Percentiles rank a stretch among this genome's conserved stretches.
phyloP scores from a whole-genome alignment of 176 grass and related monocot genomes.

The Musa schizocarpa region DNA sequence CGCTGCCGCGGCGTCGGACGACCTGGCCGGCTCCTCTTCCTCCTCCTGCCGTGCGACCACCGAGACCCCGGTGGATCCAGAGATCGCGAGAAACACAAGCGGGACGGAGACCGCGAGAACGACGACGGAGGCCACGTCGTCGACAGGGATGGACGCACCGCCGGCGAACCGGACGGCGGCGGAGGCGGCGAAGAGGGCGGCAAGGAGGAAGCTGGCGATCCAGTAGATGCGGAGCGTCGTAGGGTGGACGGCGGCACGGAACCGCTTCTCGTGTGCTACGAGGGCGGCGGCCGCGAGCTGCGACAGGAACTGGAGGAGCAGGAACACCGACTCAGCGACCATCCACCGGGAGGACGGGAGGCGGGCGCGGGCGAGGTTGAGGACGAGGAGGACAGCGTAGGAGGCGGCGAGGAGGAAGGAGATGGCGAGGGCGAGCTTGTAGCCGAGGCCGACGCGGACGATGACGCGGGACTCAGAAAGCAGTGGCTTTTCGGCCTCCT shows the following conservation, averaged over 20 bases:
- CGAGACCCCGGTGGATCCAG: conserved; percentile 33
- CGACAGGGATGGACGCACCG: conserved; percentile 16
- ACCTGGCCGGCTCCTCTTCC: neutral
- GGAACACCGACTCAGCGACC: conserved; percentile 35
- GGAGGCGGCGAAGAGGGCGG: conserved; percentile 39
- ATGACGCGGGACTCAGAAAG: conserved; percentile 4
- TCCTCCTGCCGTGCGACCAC: neutral
- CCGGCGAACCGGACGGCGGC: conserved; percentile 35
- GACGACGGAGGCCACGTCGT: conserved; percentile 43
- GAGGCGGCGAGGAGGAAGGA: conserved; percentile 37
- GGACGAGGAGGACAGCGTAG: conserved; percentile 34
- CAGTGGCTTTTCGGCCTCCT: conserved; percentile 41
- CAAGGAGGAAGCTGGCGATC: conserved; percentile 36
- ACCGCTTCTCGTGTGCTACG: conserved; percentile 49
- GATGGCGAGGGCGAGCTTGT: conserved; percentile 34
- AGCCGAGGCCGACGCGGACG: conserved; percentile 23
- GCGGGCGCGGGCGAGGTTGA: conserved; percentile 12
- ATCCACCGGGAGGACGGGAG: conserved; percentile 2
- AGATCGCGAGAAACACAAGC: conserved; percentile 29
- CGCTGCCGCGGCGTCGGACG: neutral
- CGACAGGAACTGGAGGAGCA: conserved; percentile 56
- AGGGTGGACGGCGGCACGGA: conserved; percentile 46
- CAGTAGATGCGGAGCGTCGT: conserved; percentile 60
- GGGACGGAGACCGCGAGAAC: conserved; percentile 45
- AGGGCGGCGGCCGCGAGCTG: conserved; percentile 36